phyloP scores from a whole-genome alignment of 2,329 filamentous ascomycete genomes.

The Fulvia fulva region DNA sequence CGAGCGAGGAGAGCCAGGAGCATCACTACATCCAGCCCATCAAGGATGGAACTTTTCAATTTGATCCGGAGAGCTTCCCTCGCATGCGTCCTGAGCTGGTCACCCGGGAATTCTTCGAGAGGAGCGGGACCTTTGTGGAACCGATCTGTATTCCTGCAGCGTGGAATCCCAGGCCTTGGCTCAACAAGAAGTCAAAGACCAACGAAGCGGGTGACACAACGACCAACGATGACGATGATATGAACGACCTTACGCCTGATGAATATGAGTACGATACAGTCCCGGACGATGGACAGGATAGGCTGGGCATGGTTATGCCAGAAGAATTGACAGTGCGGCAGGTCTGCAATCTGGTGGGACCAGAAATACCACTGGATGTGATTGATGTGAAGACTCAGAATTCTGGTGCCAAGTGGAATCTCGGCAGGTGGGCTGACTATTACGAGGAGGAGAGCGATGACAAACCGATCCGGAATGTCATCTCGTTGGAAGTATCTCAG shows the following conservation, averaged over 20 bases:
- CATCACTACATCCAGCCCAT: constrained; percentile 67
- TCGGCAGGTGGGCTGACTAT: constrained; percentile 63
- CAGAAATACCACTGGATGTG: constrained; percentile 60
- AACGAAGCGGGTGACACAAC: constrained; percentile 2
- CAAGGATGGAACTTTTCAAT: constrained; percentile 60
- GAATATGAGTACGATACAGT: constrained; percentile 49
- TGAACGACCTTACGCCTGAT: constrained; percentile 26
- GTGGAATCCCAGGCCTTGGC: constrained; percentile 53
- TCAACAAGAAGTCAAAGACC: constrained; percentile 10
- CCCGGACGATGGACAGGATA: constrained; percentile 60
- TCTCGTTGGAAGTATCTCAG: constrained; percentile 64
- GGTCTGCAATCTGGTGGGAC: constrained; percentile 61
- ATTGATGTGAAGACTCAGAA: constrained; percentile 69
- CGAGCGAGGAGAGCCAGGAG: constrained; percentile 59
- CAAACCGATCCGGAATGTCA: constrained; percentile 64
- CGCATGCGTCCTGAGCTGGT: constrained; percentile 61
- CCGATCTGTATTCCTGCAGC: constrained; percentile 63
- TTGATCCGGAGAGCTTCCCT: constrained; percentile 59
- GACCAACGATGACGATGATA: constrained; percentile 25
- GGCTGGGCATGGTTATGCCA: constrained; percentile 65
- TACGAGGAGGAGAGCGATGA: constrained; percentile 60
- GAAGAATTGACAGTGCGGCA: constrained; percentile 59
- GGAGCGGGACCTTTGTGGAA: constrained; percentile 59
- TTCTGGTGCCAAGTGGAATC: constrained; percentile 61
- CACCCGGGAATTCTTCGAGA: constrained; percentile 61